Evolutionary conservation across 2,329 filamentous ascomycete genomes (phyloP).

Genomic region (Hymenoscyphus fraxineus): DNA sequence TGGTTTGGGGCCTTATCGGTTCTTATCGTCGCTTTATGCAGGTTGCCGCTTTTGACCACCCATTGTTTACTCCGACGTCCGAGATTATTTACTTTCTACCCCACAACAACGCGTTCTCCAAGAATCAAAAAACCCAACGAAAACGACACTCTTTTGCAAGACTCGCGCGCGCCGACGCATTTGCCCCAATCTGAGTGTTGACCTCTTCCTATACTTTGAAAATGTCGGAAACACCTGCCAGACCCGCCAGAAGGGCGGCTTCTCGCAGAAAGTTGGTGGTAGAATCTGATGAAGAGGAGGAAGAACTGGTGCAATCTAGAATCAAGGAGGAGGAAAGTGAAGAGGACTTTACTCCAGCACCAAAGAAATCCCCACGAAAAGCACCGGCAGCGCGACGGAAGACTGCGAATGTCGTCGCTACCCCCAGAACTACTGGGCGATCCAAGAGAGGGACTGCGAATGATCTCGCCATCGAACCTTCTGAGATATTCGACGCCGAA

Average conservation of each 20-base stretch:
- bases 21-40: constrained; percentile 26
- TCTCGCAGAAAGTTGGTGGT: constrained; percentile 69
- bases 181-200: neutral
- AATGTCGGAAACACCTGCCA: constrained; percentile 40
- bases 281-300: constrained; percentile 73
- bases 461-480: constrained; percentile 50
- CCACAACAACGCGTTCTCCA: neutral
- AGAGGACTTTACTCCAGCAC: constrained; percentile 73
- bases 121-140: neutral
- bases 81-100: no score
- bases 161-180: constrained; percentile 10
- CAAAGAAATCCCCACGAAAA: constrained; percentile 52
- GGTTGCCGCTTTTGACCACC: constrained; percentile 14
- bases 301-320: constrained; percentile 57
- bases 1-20: no score
- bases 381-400: constrained; percentile 50
- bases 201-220: constrained; percentile 4
- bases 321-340: constrained; percentile 61
- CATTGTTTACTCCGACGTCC: neutral
- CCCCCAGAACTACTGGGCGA: constrained; percentile 37
- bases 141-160: neutral
- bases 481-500: constrained; percentile 57
- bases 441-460: constrained; percentile 41
- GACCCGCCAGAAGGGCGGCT: constrained; percentile 57
- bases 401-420: constrained; percentile 33